phyloP scores from a whole-genome alignment of 2,329 filamentous ascomycete genomes.

The Cytospora mali region DNA sequence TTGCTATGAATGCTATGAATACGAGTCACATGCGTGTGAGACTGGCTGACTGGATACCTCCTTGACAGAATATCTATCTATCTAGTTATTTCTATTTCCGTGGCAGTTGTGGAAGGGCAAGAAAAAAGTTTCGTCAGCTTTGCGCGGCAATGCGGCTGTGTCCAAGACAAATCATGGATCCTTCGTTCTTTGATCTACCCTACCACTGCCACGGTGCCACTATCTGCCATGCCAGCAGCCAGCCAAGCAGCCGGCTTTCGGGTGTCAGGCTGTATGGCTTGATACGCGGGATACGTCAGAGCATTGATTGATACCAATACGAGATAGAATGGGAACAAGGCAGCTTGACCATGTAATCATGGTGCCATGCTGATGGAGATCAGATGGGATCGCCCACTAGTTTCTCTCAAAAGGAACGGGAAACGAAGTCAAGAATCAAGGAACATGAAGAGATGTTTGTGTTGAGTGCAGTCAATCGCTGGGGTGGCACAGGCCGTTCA shows the following conservation, averaged over 20 bases:
- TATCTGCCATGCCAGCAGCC: too few species aligned
- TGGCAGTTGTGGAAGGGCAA: not conserved
- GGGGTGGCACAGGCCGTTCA: not conserved
- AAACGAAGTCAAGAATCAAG: not conserved
- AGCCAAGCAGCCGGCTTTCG: too few species aligned
- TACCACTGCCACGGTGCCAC: not conserved
- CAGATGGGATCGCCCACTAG: not conserved
- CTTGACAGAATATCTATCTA: not conserved
- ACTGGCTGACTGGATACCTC: not conserved
- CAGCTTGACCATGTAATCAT: not conserved
- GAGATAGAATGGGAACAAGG: not conserved
- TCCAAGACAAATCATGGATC: not conserved
- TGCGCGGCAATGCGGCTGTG: not conserved
- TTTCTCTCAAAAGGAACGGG: not conserved
- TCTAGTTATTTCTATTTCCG: too few species aligned
- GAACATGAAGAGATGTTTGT: not conserved
- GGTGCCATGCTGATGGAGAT: not conserved
- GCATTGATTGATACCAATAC: not conserved
- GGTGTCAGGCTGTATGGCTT: not conserved
- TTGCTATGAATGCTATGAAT: constrained; percentile 16
- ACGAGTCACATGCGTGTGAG: constrained; percentile 19
- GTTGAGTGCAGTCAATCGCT: not conserved
- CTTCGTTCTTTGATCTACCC: too few species aligned
- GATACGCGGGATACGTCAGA: not conserved
- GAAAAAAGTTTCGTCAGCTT: not conserved